Conservation (phyloP, 306 rosid species). For the Coriaria nepalensis region DNA sequence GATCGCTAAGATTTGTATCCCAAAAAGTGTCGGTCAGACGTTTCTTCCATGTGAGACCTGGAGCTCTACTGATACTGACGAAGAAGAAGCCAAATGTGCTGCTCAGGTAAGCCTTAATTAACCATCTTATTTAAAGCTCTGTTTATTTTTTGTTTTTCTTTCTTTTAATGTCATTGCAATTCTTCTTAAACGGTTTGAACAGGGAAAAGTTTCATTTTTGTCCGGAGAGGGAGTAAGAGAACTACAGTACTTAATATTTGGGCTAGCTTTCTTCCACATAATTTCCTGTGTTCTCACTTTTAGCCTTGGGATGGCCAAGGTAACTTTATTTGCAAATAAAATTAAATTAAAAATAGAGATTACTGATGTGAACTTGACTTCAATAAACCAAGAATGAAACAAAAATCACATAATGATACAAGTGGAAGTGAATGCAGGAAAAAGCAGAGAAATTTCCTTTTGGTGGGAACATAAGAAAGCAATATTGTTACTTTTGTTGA, state of each 20-base stretch:
- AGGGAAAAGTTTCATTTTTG: constrained; percentile 32
- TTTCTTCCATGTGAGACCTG: constrained; percentile 32
- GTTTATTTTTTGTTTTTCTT: too few species aligned
- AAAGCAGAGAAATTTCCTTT: too few species aligned
- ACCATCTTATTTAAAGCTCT: too few species aligned
- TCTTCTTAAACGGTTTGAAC: background rate
- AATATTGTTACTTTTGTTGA: background rate
- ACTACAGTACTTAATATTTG: constrained; percentile 30
- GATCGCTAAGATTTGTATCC: constrained; percentile 39
- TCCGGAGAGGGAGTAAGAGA: constrained; percentile 29
- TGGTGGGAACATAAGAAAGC: too few species aligned
- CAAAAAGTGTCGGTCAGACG: constrained; percentile 20
- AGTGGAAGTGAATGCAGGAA: too few species aligned
- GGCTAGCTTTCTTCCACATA: constrained; percentile 33
- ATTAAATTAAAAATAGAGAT: too few species aligned
- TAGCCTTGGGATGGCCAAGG: constrained; percentile 53
- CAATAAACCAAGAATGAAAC: background rate
- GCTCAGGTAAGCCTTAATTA: too few species aligned
- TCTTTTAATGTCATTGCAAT: too few species aligned
- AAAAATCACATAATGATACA: too few species aligned
- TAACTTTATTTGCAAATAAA: background rate
- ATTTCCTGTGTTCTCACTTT: constrained; percentile 33
- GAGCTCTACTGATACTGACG: constrained; percentile 1
- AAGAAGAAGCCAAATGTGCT: constrained; percentile 34
- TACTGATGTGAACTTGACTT: background rate